Conservation (phyloP, 345 rosid genomes). For the Pistacia integerrima region DNA sequence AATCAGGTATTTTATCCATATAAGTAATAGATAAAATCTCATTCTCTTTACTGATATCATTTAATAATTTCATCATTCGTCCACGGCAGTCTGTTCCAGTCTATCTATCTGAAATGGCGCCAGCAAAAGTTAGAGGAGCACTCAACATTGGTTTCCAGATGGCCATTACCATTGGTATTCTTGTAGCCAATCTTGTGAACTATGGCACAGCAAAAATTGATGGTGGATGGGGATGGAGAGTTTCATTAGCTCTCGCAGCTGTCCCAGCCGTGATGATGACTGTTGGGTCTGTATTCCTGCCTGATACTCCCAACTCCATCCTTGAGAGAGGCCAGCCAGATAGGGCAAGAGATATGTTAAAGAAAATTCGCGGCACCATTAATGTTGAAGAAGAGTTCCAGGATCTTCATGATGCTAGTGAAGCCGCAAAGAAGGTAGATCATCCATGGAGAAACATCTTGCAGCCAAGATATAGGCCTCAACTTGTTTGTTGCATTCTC, state of each 20-base stretch:
- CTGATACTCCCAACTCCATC: constrained; percentile 82
- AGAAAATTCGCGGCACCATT: constrained; percentile 53
- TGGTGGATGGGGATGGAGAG: constrained; percentile 75
- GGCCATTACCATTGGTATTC: constrained; percentile 74
- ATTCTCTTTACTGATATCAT: too few species aligned
- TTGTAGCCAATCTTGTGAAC: constrained; percentile 67
- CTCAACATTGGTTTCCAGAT: constrained; percentile 50
- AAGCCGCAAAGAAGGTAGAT: constrained; percentile 55
- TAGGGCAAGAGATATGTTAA: constrained; percentile 59
- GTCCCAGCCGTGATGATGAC: constrained; percentile 67
- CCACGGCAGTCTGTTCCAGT: constrained; percentile 62
- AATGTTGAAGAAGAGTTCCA: constrained; percentile 64
- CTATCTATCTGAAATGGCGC: constrained; percentile 85
- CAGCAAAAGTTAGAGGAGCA: constrained; percentile 63
- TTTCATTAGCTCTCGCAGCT: constrained; percentile 67
- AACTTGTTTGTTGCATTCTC: constrained; percentile 45
- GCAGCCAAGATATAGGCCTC: constrained; percentile 61
- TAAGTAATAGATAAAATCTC: too few species aligned
- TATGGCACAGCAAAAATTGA: constrained; percentile 52
- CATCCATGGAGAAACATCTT: constrained; percentile 72
- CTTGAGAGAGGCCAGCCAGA: constrained; percentile 66
- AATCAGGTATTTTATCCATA: constrained; percentile 53
- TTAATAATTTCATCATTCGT: neutral
- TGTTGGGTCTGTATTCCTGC: constrained; percentile 62
- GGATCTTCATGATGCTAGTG: constrained; percentile 60